Percentiles rank a stretch among this genome's conserved stretches.
These are phyloP conservation scores for Oryza glaberrima DNA, from an alignment of 176 grass and related monocot genomes.

Conservation along the genomic window DNA sequence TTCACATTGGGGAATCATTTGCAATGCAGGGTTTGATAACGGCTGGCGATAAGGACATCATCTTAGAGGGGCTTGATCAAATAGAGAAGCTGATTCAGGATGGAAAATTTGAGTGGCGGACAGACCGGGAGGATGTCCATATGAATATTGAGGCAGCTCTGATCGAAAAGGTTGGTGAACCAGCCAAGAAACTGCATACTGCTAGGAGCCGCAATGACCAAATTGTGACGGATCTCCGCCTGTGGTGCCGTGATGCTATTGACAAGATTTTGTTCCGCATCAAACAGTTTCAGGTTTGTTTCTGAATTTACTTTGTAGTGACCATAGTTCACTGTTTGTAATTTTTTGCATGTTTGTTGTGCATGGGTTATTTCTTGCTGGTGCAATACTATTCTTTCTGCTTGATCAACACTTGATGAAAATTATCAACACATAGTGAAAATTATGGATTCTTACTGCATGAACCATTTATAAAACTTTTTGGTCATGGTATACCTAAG, in stretches of 20 bases:
- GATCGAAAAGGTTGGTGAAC: conserved; percentile 89
- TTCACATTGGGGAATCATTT: conserved; percentile 25
- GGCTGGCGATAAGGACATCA: conserved; percentile 68
- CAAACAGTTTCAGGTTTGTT: conserved; percentile 86
- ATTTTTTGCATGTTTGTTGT: conserved; percentile 7
- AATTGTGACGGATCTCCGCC: conserved; percentile 86
- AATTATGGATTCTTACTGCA: neutral
- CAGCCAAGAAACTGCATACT: conserved; percentile 94
- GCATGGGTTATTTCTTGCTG: neutral
- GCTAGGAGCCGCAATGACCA: conserved; percentile 97
- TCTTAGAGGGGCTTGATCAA: conserved; percentile 83
- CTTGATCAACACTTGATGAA: neutral
- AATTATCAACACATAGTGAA: neutral
- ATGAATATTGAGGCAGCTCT: conserved; percentile 98
- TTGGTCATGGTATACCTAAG: neutral
- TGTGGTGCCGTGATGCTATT: conserved; percentile 94
- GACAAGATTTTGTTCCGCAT: conserved; percentile 86
- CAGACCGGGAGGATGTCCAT: conserved; percentile 88
- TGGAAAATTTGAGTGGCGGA: conserved; percentile 90
- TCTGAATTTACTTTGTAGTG: conserved; percentile 28
- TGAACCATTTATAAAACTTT: neutral
- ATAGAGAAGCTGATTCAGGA: conserved; percentile 83
- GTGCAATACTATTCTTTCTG: neutral
- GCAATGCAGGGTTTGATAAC: conserved; percentile 87
- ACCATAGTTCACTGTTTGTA: neutral